Conservation (phyloP, 768 basidiomycete species). For the Tubosaeta sp. region DNA sequence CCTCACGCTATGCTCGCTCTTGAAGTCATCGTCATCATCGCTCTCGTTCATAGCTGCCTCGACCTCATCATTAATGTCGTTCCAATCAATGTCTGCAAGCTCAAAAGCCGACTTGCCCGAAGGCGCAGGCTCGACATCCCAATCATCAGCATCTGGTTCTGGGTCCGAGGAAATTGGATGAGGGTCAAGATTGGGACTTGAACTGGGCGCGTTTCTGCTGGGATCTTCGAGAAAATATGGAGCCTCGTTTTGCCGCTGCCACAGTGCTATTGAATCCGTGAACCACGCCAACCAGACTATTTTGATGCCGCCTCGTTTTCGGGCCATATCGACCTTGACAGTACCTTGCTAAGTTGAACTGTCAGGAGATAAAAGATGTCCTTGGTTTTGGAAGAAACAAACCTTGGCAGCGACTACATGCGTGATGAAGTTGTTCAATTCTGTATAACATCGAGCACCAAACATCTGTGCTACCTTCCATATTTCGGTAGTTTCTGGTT, state of each 20-base stretch:
- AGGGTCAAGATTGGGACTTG: constrained; percentile 43
- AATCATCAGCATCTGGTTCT: constrained; percentile 66
- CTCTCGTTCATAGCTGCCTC: constrained; percentile 84
- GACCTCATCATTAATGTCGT: constrained; percentile 80
- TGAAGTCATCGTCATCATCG: constrained; percentile 47
- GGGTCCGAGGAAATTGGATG: constrained; percentile 60
- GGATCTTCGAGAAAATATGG: constrained; percentile 71
- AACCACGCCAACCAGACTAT: constrained; percentile 92
- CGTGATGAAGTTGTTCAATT: constrained; percentile 63
- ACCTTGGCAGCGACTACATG: constrained; percentile 94
- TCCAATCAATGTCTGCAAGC: constrained; percentile 70
- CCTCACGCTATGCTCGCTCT: constrained; percentile 38
- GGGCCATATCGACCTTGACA: constrained; percentile 84
- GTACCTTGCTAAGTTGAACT: constrained; percentile 64
- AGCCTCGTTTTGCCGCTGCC: constrained; percentile 76
- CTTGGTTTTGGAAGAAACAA: constrained; percentile 7
- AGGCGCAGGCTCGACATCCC: constrained; percentile 46
- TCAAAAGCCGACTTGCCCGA: constrained; percentile 37
- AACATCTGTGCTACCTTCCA: constrained; percentile 87
- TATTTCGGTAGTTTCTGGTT: constrained; percentile 74
- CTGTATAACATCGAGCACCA: constrained; percentile 76
- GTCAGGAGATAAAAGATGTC: constrained; percentile 5
- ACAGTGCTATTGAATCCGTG: constrained; percentile 82
- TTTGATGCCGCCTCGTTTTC: constrained; percentile 69
- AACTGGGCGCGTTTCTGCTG: constrained; percentile 35